These are phyloP conservation scores for Ceratocystis variospora DNA, from an alignment of 2,329 filamentous ascomycete genomes.

Conservation along the genomic window DNA sequence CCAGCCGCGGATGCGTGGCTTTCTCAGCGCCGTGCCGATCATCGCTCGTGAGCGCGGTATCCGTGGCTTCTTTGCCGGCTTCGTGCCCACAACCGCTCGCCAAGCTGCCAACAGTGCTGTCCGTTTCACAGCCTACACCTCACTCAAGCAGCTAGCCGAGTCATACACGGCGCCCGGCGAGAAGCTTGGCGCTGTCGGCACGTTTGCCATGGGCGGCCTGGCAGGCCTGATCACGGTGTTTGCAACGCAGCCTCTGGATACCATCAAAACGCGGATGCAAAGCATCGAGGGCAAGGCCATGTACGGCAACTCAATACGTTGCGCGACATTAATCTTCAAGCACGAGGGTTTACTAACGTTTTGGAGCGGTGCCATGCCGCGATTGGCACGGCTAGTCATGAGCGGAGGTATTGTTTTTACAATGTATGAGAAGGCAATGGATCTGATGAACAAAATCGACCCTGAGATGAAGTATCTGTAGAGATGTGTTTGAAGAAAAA, in stretches of 20 bases:
- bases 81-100: conserved; percentile 83
- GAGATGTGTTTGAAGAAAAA: not conserved
- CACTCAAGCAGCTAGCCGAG: conserved; percentile 78
- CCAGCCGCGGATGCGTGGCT: conserved; percentile 78
- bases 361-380: conserved; percentile 84
- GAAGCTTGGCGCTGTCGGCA: conserved; percentile 76
- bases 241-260: conserved; percentile 65
- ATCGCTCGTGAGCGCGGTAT: conserved; percentile 81
- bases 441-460: conserved; percentile 65
- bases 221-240: conserved; percentile 87
- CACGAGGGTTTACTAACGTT: conserved; percentile 82
- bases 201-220: conserved; percentile 79
- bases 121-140: conserved; percentile 82
- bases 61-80: conserved; percentile 90
- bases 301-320: conserved; percentile 81
- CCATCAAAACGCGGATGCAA: conserved; percentile 96
- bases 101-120: conserved; percentile 91
- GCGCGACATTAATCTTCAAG: conserved; percentile 68
- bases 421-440: conserved; percentile 96
- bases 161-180: conserved; percentile 88
- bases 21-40: conserved; percentile 75
- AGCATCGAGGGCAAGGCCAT: conserved; percentile 67
- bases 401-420: conserved; percentile 97
- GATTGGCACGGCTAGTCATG: conserved; percentile 69
- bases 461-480: conserved; percentile 74